Evolutionary conservation across 129 eudicot species (phyloP).

Genomic region (Solidago caesia): DNA sequence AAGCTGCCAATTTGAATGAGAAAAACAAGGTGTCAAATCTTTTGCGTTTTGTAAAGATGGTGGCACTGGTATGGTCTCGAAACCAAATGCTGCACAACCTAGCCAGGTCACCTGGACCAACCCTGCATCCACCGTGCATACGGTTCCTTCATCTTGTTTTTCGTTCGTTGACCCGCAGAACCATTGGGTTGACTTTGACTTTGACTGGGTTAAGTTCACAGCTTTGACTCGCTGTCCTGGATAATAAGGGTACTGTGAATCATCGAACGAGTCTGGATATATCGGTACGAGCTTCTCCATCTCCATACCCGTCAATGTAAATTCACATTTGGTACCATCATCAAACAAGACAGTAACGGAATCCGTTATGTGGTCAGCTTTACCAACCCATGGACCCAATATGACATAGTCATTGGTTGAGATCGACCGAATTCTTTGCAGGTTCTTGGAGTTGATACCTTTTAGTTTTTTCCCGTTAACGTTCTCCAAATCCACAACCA

Average conservation of each 20-base stretch:
- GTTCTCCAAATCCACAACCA: conserved; percentile 72
- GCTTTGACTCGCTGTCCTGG: conserved; percentile 85
- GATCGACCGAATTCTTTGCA: conserved; percentile 57
- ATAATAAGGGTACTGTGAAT: conserved; percentile 69
- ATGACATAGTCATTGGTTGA: conserved; percentile 65
- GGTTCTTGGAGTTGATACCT: conserved; percentile 46
- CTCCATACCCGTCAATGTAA: conserved; percentile 43
- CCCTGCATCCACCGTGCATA: conserved; percentile 71
- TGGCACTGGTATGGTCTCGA: conserved; percentile 44
- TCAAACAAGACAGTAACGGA: conserved; percentile 60
- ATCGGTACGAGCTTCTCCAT: conserved; percentile 51
- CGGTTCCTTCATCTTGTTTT: conserved; percentile 56
- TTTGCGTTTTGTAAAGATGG: conserved; percentile 46
- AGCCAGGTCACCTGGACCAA: conserved; percentile 77
- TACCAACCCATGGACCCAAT: conserved; percentile 81
- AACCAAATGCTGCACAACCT: conserved; percentile 44
- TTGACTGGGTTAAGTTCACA: conserved; percentile 40
- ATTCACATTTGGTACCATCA: conserved; percentile 66
- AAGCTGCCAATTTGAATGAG: conserved; percentile 86
- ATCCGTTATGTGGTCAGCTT: conserved; percentile 63
- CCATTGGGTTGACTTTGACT: conserved; percentile 57
- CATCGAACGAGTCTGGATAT: conserved; percentile 68
- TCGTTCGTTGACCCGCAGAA: conserved; percentile 55
- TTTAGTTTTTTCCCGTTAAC: conserved; percentile 46
- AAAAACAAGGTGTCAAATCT: conserved; percentile 55